A percentile compares a stretch with the other conserved stretches of the same genome.
These are phyloP conservation scores for Colletotrichum eremochloae DNA, from an alignment of 2,329 filamentous ascomycete species.

Conservation along the genomic window DNA sequence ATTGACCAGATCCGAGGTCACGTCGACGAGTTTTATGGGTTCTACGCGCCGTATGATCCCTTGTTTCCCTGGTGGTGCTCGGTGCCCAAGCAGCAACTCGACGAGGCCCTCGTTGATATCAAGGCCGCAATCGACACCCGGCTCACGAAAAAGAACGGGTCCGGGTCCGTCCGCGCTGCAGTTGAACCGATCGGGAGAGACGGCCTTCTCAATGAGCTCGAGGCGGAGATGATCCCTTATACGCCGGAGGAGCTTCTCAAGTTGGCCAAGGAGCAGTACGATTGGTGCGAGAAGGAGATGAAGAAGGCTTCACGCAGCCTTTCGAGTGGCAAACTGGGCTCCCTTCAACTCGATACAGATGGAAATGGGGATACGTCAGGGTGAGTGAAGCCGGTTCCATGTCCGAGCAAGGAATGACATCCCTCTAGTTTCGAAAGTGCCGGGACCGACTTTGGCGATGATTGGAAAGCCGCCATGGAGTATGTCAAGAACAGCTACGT, in stretches of 20 bases:
- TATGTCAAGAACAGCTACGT: constrained; percentile 68
- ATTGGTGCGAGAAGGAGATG: constrained; percentile 70
- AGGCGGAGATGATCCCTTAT: constrained; percentile 70
- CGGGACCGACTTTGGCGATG: constrained; percentile 49
- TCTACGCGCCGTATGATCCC: constrained; percentile 69
- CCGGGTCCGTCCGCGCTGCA: constrained; percentile 46
- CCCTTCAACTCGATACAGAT: not conserved
- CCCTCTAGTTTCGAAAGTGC: not conserved
- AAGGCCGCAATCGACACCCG: constrained; percentile 54
- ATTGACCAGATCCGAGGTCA: constrained; percentile 56
- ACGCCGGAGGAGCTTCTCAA: constrained; percentile 67
- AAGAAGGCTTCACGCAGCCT: constrained; percentile 62
- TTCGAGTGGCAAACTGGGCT: constrained; percentile 46
- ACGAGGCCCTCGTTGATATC: constrained; percentile 53
- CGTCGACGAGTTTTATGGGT: constrained; percentile 62
- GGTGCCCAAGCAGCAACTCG: constrained; percentile 57
- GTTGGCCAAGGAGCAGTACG: constrained; percentile 64
- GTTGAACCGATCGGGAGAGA: constrained; percentile 68
- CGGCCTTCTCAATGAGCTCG: constrained; percentile 64
- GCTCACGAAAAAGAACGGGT: constrained; percentile 46
- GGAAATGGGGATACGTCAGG: not conserved
- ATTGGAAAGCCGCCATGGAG: constrained; percentile 68
- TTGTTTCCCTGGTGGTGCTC: constrained; percentile 69
- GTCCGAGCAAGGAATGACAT: not conserved
- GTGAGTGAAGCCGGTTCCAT: constrained; percentile 14